Conservation (phyloP, 306 rosid species). For the Cicer cuneatum region DNA sequence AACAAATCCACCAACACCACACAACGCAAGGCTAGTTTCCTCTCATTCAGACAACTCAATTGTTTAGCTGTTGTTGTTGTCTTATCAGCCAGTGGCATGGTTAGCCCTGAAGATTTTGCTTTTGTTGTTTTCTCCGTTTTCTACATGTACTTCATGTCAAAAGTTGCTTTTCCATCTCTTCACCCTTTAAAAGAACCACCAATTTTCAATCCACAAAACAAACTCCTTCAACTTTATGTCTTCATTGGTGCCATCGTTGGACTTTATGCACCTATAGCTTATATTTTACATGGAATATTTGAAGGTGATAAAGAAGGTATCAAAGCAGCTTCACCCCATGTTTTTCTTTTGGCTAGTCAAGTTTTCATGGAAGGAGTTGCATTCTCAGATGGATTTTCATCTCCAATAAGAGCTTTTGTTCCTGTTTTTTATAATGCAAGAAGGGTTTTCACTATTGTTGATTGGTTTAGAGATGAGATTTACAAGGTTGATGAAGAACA, state of each 20-base stretch:
- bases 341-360: conserved; percentile 82
- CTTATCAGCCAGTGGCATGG: conserved; percentile 84
- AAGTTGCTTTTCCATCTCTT: conserved; percentile 67
- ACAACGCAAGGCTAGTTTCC: conserved; percentile 42
- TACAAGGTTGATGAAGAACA: conserved; percentile 50
- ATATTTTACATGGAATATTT: conserved; percentile 70
- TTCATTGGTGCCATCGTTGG: conserved; percentile 64
- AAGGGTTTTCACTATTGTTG: conserved; percentile 72
- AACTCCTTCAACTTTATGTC: conserved; percentile 64
- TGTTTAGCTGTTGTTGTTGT: conserved; percentile 61
- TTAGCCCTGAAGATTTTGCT: conserved; percentile 65
- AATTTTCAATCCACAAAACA: conserved; percentile 57
- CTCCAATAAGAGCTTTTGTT: conserved; percentile 78
- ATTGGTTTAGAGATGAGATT: conserved; percentile 81
- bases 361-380: conserved; percentile 89
- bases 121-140: conserved; percentile 62
- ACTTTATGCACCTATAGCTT: conserved; percentile 71
- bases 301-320: conserved; percentile 84
- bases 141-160: conserved; percentile 72
- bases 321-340: conserved; percentile 85
- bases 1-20: conserved; percentile 22
- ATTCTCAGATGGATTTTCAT: conserved; percentile 57
- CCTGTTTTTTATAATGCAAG: conserved; percentile 78
- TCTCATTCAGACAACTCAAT: conserved; percentile 73
- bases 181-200: conserved; percentile 47